Evolutionary conservation across 2,329 filamentous ascomycete genomes (phyloP).

Genomic region (Hymenoscyphus repandus): DNA sequence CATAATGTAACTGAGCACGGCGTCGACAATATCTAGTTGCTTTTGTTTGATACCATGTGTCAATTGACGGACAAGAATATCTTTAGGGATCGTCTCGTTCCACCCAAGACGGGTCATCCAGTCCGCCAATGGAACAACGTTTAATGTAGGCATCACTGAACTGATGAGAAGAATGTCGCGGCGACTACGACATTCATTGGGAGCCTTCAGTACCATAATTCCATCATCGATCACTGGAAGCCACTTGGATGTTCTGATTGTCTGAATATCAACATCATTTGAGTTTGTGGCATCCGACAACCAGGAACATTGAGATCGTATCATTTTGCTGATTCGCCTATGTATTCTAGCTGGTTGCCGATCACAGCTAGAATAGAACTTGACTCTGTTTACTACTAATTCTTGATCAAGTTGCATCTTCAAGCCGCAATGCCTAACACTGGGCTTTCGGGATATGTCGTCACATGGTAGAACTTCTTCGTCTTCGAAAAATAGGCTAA

Average conservation of each 20-base stretch:
- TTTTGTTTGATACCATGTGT: constrained; percentile 9
- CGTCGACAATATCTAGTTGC: constrained; percentile 13
- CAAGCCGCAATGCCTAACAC: constrained; percentile 14
- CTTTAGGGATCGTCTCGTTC: constrained; percentile 9
- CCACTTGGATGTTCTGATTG: constrained; percentile 8
- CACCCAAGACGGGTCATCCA: constrained; percentile 22
- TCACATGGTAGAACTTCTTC: constrained; percentile 23
- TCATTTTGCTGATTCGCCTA: constrained; percentile 4
- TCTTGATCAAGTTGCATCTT: constrained; percentile 18
- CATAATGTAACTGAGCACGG: constrained; percentile 18
- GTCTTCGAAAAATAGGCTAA: constrained; percentile 22
- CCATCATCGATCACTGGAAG: constrained; percentile 13
- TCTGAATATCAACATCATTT: too few relatives aligned
- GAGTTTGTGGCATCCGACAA: not conserved
- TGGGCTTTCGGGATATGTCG: constrained; percentile 16
- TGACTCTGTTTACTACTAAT: constrained; percentile 13
- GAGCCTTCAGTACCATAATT: constrained; percentile 1
- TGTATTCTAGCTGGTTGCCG: not conserved
- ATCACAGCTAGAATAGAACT: constrained; percentile 10
- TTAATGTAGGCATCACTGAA: constrained; percentile 16
- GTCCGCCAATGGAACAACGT: constrained; percentile 1
- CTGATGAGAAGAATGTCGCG: constrained; percentile 14
- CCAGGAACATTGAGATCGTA: not conserved
- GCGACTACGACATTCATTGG: constrained; percentile 17
- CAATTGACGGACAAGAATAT: constrained; percentile 20